A percentile compares a stretch with the other conserved stretches of the same genome.
These are phyloP conservation scores for Cenchrus fungigraminus DNA, from an alignment of 176 grass and related monocot species.

Conservation along the genomic window DNA sequence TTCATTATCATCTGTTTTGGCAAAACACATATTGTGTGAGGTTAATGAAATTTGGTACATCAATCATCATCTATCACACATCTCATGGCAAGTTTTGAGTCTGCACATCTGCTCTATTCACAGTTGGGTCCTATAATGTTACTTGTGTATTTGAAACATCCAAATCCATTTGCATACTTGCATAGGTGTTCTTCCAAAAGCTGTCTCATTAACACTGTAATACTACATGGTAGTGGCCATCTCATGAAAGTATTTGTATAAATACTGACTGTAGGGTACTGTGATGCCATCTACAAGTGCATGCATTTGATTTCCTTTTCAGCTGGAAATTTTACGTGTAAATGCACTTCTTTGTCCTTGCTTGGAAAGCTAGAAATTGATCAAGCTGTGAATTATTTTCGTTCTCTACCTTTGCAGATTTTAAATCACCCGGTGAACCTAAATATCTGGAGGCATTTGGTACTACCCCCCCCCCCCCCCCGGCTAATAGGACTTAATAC, in stretches of 20 bases:
- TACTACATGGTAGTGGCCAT: constrained; percentile 22
- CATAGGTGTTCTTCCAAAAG: constrained; percentile 1
- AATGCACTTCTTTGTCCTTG: constrained; percentile 5
- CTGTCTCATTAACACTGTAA: neutral
- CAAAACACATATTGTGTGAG: neutral
- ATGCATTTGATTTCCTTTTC: constrained; percentile 20
- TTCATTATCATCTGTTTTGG: neutral
- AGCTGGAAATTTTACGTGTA: neutral
- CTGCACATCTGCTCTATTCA: constrained; percentile 7
- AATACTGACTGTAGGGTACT: neutral
- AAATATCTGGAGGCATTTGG: constrained; percentile 96
- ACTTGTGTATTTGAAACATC: constrained; percentile 19
- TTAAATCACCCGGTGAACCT: constrained; percentile 93
- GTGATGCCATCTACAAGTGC: constrained; percentile 10
- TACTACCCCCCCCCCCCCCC: constrained; percentile 43
- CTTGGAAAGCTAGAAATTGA: constrained; percentile 31
- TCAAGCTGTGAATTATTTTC: constrained; percentile 33
- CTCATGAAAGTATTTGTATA: constrained; percentile 29
- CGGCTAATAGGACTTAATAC: constrained; percentile 16
- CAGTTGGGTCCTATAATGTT: neutral
- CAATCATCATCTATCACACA: constrained; percentile 2
- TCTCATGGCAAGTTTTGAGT: constrained; percentile 6
- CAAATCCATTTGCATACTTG: constrained; percentile 21
- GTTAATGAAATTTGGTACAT: neutral
- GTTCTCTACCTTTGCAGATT: constrained; percentile 65